phyloP scores from a whole-genome alignment of 768 basidiomycete species.

The Phylloporus sp. region DNA sequence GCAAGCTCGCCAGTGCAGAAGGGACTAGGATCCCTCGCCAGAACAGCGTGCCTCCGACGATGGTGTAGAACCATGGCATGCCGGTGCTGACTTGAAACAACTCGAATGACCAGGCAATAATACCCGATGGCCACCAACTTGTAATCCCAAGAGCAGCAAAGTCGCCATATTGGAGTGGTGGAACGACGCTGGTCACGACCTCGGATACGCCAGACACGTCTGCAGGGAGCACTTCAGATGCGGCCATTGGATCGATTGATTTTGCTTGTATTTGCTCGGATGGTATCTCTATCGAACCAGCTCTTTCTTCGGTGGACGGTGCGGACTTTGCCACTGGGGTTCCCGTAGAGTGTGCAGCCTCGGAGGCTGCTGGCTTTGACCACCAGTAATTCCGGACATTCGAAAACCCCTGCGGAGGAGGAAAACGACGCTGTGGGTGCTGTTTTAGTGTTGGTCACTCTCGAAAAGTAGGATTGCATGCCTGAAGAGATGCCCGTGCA shows the following conservation, averaged over 20 bases:
- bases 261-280: not conserved
- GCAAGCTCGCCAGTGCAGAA: constrained; percentile 51
- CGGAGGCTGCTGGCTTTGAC: constrained; percentile 20
- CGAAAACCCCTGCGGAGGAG: constrained; percentile 9
- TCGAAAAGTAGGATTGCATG: constrained; percentile 4
- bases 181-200: constrained; percentile 26
- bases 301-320: not conserved
- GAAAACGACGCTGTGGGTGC: constrained; percentile 7
- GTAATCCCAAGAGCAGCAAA: constrained; percentile 64
- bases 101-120: constrained; percentile 62
- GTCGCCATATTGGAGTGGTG: constrained; percentile 68
- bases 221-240: constrained; percentile 3
- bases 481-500: constrained; percentile 11
- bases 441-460: not conserved
- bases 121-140: constrained; percentile 64
- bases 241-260: not conserved
- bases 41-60: constrained; percentile 58
- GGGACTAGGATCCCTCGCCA: constrained; percentile 63
- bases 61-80: constrained; percentile 83
- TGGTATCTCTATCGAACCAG: not conserved
- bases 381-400: constrained; percentile 32
- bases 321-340: not conserved
- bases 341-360: not conserved
- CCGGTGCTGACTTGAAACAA: constrained; percentile 63
- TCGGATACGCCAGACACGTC: constrained; percentile 19